These are phyloP conservation scores for Exophiala dermatitidis DNA, from an alignment of 2,329 filamentous ascomycete species.

Conservation along the genomic window DNA sequence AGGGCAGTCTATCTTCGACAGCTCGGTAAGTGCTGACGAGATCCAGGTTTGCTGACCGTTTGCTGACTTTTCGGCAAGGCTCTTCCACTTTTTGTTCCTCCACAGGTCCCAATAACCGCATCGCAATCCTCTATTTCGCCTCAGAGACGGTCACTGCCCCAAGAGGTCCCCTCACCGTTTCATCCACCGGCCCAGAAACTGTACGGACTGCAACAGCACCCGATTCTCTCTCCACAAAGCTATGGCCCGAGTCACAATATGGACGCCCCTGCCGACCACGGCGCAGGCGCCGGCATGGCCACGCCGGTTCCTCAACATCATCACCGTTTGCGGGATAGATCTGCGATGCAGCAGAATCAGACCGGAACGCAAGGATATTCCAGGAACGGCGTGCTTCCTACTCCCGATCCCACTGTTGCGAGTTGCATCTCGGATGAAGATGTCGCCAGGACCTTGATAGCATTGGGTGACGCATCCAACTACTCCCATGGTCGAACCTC, in stretches of 20 bases:
- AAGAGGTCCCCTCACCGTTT: conserved; percentile 65
- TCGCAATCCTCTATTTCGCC: conserved; percentile 97
- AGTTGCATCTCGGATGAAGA: conserved; percentile 98
- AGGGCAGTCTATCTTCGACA: conserved; percentile 91
- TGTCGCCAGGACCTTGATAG: conserved; percentile 93
- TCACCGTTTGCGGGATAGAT: conserved; percentile 59
- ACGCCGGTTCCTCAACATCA: conserved; percentile 44
- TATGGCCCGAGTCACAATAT: conserved; percentile 50
- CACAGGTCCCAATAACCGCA: conserved; percentile 85
- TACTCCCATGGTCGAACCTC: conserved; percentile 89
- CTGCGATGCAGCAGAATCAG: conserved; percentile 9
- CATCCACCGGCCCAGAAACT: conserved; percentile 69
- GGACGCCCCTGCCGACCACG: conserved; percentile 28
- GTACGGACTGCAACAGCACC: conserved; percentile 48
- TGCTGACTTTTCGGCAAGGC: conserved; percentile 54
- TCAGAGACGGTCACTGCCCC: conserved; percentile 70
- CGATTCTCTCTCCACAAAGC: conserved; percentile 77
- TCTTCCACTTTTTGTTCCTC: conserved; percentile 87
- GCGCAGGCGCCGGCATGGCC: conserved; percentile 21
- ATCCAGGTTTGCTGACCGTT: conserved; percentile 9
- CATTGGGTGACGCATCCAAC: conserved; percentile 87
- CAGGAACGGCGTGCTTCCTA: conserved; percentile 64
- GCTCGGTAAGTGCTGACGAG: conserved; percentile 66
- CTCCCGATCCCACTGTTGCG: conserved; percentile 91
- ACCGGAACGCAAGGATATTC: conserved; percentile 45